Base-by-base conservation (phyloP, 1,284 basidiomycete genomes). In the Calocybe gambosa region DNA sequence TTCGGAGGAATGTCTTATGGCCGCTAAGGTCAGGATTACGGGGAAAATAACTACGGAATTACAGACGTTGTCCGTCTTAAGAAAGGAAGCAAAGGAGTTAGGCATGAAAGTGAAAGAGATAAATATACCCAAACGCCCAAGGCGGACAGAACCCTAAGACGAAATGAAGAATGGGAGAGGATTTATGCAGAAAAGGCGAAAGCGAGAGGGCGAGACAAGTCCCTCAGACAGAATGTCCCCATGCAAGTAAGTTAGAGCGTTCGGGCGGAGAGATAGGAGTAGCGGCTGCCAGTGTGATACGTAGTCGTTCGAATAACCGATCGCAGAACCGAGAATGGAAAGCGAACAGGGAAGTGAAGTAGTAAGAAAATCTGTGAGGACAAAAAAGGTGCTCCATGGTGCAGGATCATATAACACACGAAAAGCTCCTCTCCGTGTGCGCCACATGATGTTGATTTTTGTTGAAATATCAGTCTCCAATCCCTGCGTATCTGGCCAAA, bases 1-100 rank as follows among this genome's bases (percentile, higher is more conserved):
- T n/a, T 34, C 6, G 31, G 31, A 8, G 31, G 28, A n/a, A 34
- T n/a, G 31, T 4, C 13, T 16, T 16, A 13, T 34, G n/a, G 6
- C 31, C 15, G 15, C n/a, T 16, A 34, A 15, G 31, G n/a, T 34
- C n/a, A 34, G n/a, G n/a, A 15, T 34, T 34, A 34, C 8, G 31
- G n/a, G 15, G 31, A 8, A 16, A 34, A 34, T 34, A 16, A 8
- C 31, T 16, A 34, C 8, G 31, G 13, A 15, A 16, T 34, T 34
- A 34, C 31, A n/a, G 13, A 34, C n/a, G 8, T 4, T 59, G 28
- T 66, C 62, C 15, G 56, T 61, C 21, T 23, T 47, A 8, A 16
- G 29, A 20, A 18, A 40, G 26, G 36, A 19, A 19, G 21, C 29
- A 34, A 31, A 39, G 20, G 12, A 18, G 15, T 16, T 42, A 26